Conservation (phyloP, 768 basidiomycete genomes). For the Lanmaoa rubissima region DNA sequence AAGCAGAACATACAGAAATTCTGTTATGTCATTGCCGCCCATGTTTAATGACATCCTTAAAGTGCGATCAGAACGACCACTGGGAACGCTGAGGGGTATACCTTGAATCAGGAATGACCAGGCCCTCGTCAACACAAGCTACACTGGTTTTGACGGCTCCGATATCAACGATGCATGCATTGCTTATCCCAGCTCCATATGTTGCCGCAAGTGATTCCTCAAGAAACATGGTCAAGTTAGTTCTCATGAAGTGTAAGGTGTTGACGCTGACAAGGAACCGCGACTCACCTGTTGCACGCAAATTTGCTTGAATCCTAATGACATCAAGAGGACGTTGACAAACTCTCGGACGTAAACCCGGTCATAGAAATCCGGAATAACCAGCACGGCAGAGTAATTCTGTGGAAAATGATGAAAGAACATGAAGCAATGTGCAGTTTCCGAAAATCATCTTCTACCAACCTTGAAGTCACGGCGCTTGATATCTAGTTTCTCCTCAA, state of each 20-base stretch:
- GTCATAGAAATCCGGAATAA: conserved; percentile 92
- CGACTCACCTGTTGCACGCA: conserved; percentile 79
- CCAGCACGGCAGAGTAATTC: conserved; percentile 84
- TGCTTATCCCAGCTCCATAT: conserved; percentile 92
- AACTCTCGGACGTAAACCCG: conserved; percentile 79
- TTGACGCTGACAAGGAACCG: neutral
- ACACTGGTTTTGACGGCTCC: conserved; percentile 83
- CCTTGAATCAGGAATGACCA: conserved; percentile 87
- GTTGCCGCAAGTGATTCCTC: conserved; percentile 93
- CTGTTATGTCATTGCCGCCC: conserved; percentile 94
- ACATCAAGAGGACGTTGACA: conserved; percentile 64
- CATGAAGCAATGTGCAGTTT: neutral
- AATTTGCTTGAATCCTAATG: conserved; percentile 91
- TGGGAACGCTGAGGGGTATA: conserved; percentile 31
- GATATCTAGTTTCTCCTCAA: conserved; percentile 63
- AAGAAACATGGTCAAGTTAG: neutral
- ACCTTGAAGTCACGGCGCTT: conserved; percentile 59
- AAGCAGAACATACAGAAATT: conserved; percentile 78
- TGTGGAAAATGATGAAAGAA: conserved; percentile 29
- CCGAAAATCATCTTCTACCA: conserved; percentile 12
- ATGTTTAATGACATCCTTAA: conserved; percentile 75
- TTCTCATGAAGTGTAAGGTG: no score
- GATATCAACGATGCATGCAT: conserved; percentile 94
- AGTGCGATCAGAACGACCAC: conserved; percentile 3
- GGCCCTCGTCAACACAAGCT: conserved; percentile 92